A percentile compares a stretch with the other conserved stretches of the same genome.
These are phyloP conservation scores for Euphorbia pulcherrima DNA, from an alignment of 345 rosid genomes.

Conservation along the genomic window DNA sequence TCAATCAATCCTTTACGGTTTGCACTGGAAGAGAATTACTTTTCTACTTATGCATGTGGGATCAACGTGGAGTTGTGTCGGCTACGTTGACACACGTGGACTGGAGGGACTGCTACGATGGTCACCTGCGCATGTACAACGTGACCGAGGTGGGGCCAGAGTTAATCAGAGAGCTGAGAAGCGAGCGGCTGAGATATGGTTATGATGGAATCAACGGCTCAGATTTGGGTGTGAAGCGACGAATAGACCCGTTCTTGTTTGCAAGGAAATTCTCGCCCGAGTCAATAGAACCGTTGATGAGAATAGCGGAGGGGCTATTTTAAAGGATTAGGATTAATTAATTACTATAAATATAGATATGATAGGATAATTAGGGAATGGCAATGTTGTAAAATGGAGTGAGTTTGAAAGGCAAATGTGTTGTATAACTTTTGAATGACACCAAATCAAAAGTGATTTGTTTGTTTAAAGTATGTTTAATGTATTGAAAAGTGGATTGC, in stretches of 20 bases:
- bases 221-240: conserved; percentile 23
- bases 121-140: conserved; percentile 64
- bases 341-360: too few relatives aligned
- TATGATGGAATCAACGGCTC: conserved; percentile 43
- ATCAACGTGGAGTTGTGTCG: conserved; percentile 50
- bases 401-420: background rate
- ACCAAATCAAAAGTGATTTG: background rate
- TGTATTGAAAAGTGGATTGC: too few relatives aligned
- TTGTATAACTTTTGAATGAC: too few relatives aligned
- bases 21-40: conserved; percentile 75
- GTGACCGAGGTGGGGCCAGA: conserved; percentile 49
- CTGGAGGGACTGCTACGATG: conserved; percentile 43
- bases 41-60: conserved; percentile 63
- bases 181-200: conserved; percentile 47
- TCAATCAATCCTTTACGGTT: too few relatives aligned
- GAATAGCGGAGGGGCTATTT: conserved; percentile 45
- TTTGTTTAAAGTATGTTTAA: background rate
- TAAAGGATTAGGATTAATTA: conserved; percentile 41
- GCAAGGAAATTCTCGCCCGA: conserved; percentile 60
- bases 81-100: conserved; percentile 81
- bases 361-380: background rate
- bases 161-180: conserved; percentile 41
- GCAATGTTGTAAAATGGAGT: background rate
- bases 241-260: conserved; percentile 52
- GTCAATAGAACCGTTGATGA: conserved; percentile 38